Percentiles rank a stretch among this genome's conserved stretches.
These are phyloP conservation scores for Candida tibetensis DNA, from an alignment of 805 yeast species.

Conservation along the genomic window DNA sequence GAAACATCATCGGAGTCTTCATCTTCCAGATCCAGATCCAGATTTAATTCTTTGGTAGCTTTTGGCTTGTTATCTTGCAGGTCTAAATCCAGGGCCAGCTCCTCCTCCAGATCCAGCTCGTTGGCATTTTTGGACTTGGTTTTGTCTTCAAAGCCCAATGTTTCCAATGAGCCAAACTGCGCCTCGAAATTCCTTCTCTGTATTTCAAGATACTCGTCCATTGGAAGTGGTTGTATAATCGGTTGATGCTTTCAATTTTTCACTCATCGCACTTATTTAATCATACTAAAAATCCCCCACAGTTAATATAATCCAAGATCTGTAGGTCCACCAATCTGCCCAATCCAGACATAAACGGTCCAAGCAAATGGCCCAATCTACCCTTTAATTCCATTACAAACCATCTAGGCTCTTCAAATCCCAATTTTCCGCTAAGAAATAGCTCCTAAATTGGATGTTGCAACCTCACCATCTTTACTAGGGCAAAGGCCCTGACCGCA, in stretches of 20 bases:
- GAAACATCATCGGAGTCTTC: neutral
- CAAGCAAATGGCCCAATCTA: no score
- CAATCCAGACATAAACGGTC: no score
- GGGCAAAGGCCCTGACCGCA: no score
- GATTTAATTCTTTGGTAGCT: constrained; percentile 1
- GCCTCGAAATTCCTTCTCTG: constrained; percentile 61
- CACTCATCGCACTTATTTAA: neutral
- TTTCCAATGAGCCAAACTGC: constrained; percentile 59
- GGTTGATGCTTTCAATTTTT: no score
- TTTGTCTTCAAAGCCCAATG: constrained; percentile 50
- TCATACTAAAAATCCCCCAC: neutral
- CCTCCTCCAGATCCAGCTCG: constrained; percentile 1
- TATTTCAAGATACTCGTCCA: constrained; percentile 44
- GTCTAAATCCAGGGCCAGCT: neutral
- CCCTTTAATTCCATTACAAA: no score
- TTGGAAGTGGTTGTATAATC: no score
- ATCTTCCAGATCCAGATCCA: neutral
- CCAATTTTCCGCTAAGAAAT: no score
- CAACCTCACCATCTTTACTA: no score
- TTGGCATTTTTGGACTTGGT: constrained; percentile 15
- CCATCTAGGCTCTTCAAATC: no score
- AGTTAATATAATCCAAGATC: neutral
- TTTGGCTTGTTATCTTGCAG: neutral
- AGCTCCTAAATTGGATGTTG: no score
- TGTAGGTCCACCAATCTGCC: no score